Base-by-base conservation (phyloP, 805 yeast genomes). In the Teunomyces cretensis region DNA sequence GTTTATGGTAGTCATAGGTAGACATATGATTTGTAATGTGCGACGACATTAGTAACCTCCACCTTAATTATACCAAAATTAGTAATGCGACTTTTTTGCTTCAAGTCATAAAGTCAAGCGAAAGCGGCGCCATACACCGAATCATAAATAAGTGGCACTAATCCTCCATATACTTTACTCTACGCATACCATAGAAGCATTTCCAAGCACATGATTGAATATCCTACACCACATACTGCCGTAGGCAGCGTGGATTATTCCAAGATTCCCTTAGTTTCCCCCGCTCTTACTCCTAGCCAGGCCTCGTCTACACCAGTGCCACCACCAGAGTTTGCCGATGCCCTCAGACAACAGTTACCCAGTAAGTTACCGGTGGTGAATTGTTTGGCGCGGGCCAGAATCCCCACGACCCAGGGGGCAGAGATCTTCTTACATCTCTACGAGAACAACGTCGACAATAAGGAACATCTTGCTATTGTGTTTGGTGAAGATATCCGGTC, bases 401-500 rank as follows among this genome's bases (percentile, higher is more conserved):
- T 94, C 44, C 99, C 99, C 41, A 94, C 99, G 3, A 90, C 96
- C 1, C 83, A 83, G 43, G 98, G 97, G 2, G 90, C 95, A 1
- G 99, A 94, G 60, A 90, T 92, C 42, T 94, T 90, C 57, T 71
- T 94, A 45, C 99, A 94, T 68, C 67, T 94, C 30, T 94, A 94
- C 67, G 76, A 86, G 39, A 94, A 94, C 62, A 81, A 89, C 59
- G 68, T 85, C 44, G 99, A 94, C 66, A 74, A 81, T 41, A 94
- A 94, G 63, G 99, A 94, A 66, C 99, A 94, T 67, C 69, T 94
- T 57, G 99, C 99, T 5, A 92, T 94, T 47, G 99, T 94, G 4
- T 92, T 94, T 68, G 97, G 98, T 8, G 96, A 89, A 58, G 86
- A 86, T 53, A 84, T 94, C 43, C 76, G 96, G 53, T 88, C 96